Conservation (phyloP, 371 early-diverging fungal species). For the Rhizomucor miehei region DNA sequence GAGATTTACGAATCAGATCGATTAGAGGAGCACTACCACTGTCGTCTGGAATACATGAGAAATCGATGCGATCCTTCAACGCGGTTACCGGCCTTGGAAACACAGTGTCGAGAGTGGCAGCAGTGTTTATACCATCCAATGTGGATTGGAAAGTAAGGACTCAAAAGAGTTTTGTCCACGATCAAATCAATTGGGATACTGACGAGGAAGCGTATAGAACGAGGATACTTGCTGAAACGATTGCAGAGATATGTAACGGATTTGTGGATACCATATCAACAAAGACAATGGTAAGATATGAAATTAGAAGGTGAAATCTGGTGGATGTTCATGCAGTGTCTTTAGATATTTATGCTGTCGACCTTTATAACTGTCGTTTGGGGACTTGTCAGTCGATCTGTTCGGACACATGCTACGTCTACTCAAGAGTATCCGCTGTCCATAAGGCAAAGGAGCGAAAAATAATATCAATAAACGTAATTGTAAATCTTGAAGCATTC, state of each 20-base stretch:
- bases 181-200: not conserved
- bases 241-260: slow-evolving; percentile 17
- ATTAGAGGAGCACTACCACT: slow-evolving; percentile 10
- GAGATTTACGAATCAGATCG: slow-evolving; percentile 17
- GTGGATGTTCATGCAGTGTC: not conserved
- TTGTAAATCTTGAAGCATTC: too few species aligned
- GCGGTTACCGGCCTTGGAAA: slow-evolving; percentile 12
- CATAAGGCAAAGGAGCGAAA: too few species aligned
- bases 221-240: slow-evolving; percentile 17
- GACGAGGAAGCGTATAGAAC: slow-evolving; percentile 5
- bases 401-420: too few species aligned
- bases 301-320: not conserved
- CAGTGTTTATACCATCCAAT: slow-evolving; percentile 16
- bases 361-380: not conserved
- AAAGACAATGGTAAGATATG: slow-evolving; percentile 15
- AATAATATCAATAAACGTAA: too few species aligned
- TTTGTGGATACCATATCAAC: slow-evolving; percentile 19
- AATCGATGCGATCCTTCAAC: slow-evolving; percentile 17
- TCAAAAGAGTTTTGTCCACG: not conserved
- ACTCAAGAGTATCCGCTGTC: too few species aligned
- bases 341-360: not conserved
- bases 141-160: slow-evolving; percentile 19
- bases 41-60: slow-evolving; percentile 7
- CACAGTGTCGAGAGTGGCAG: slow-evolving; percentile 16
- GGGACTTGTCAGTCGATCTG: not conserved